phyloP scores from a whole-genome alignment of 192 early-diverging fungal species.

The Coemansia sp. region DNA sequence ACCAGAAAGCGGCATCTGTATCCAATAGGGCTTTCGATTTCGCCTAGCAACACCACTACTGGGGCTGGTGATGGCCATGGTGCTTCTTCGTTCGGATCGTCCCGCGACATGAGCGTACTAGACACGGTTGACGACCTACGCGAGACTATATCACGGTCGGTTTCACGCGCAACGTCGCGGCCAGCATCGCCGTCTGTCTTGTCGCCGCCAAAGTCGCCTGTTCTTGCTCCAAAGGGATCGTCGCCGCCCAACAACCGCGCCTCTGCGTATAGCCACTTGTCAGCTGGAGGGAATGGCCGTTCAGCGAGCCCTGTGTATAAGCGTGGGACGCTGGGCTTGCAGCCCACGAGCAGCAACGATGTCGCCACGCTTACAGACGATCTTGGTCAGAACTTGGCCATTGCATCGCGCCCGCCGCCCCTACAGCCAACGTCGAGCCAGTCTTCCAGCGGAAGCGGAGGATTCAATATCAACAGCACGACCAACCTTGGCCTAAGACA shows the following conservation, averaged over 20 bases:
- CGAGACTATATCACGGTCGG: slow-evolving; percentile 4
- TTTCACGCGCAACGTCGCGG: slow-evolving; percentile 25
- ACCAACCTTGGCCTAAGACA: slow-evolving; percentile 32
- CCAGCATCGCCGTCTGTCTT: slow-evolving; percentile 18
- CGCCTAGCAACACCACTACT: slow-evolving; percentile 3
- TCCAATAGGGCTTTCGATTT: slow-evolving; percentile 49
- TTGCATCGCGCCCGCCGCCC: slow-evolving; percentile 22
- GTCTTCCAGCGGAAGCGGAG: slow-evolving; percentile 47
- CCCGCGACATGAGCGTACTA: slow-evolving; percentile 38
- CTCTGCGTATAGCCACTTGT: slow-evolving; percentile 35
- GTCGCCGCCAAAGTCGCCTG: slow-evolving; percentile 30
- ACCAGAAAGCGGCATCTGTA: slow-evolving; percentile 49
- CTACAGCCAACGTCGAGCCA: slow-evolving; percentile 42
- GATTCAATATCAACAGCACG: slow-evolving; percentile 37
- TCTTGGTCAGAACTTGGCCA: slow-evolving; percentile 35
- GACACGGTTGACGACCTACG: slow-evolving; percentile 13
- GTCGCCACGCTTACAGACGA: slow-evolving; percentile 40
- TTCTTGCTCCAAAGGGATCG: slow-evolving; percentile 17
- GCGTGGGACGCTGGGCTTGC: slow-evolving; percentile 45
- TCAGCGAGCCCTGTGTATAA: slow-evolving; percentile 42
- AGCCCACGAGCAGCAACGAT: slow-evolving; percentile 23
- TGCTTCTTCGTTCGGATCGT: slow-evolving; percentile 22
- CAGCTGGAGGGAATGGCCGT: slow-evolving; percentile 14
- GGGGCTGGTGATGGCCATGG: slow-evolving; percentile 20
- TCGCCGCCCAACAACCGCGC: slow-evolving; percentile 32